These are phyloP conservation scores for Dendrobium catenatum DNA, from an alignment of 106 monocot species.

Conservation along the genomic window DNA sequence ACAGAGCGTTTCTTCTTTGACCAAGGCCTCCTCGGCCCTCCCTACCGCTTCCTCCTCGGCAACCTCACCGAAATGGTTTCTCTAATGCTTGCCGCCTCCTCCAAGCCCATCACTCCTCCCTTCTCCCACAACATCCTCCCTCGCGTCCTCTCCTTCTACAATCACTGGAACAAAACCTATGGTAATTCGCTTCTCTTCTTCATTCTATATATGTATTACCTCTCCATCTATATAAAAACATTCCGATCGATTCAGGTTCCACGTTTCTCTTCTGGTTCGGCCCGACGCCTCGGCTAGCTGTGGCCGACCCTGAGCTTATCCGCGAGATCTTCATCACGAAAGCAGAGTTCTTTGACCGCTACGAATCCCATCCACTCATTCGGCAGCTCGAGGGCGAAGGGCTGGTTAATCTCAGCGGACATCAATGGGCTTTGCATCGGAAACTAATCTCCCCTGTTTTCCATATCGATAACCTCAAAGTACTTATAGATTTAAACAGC, in stretches of 20 bases:
- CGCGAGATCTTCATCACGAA: conserved; percentile 61
- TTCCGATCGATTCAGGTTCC: conserved; percentile 33
- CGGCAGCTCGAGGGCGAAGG: conserved; percentile 86
- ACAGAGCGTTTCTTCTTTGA: conserved; percentile 45
- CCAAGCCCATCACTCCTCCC: background rate
- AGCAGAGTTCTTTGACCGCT: conserved; percentile 59
- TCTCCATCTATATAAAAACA: background rate
- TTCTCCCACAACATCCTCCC: conserved; percentile 11
- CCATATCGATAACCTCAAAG: conserved; percentile 79
- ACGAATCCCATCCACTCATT: conserved; percentile 76
- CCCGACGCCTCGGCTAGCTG: conserved; percentile 53
- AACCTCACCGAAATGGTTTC: conserved; percentile 26
- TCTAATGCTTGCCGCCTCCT: conserved; percentile 4
- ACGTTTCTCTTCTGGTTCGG: conserved; percentile 82
- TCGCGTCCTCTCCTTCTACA: background rate
- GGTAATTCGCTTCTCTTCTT: background rate
- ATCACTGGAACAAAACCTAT: conserved; percentile 3
- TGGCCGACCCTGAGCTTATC: conserved; percentile 76
- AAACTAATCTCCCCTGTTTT: conserved; percentile 70
- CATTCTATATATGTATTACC: background rate
- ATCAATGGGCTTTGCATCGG: conserved; percentile 72
- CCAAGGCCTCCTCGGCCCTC: conserved; percentile 70
- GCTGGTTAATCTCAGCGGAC: conserved; percentile 65
- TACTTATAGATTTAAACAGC: background rate
- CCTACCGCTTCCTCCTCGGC: conserved; percentile 58